Evolutionary conservation across 257 asterid species (phyloP), one percentile per base, ranked within the genome.

Genomic region (Przewalskia tangutica): DNA sequence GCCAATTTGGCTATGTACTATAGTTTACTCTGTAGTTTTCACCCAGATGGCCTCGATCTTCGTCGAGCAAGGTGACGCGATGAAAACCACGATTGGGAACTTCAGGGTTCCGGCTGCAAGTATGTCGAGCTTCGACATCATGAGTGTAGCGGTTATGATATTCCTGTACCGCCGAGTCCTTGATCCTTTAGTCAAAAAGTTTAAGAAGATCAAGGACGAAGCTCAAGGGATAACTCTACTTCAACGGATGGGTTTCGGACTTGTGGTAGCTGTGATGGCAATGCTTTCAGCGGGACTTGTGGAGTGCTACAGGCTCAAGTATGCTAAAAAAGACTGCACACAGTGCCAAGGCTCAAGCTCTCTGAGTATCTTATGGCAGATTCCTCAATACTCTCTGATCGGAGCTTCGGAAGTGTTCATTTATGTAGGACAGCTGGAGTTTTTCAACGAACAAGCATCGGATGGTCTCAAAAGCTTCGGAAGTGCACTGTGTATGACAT

Each of bases 1-100:
- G 20, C 99, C 99, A 0, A 95, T 95, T 7, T 95, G 99, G 99
- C 94, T 95, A 55, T 95, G 99, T 93, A 95, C 99, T 48, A 94
- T 95, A 44, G 65, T 94, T 83, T 95, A 95, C 73, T 95, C 98
- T 0, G 99, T 95, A 3, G 99, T 92, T 42, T 95, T 91, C 87
- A 95, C 99, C 0, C 99, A 96, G 40, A 96, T 96, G 99, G 99
- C 98, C 56, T 96, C 99, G 0, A 89, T 96, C 38, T 96, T 96
- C 8, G 99, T 96, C 0, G 99, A 91, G 75, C 99, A 96, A 89
- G 99, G 99, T 1, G 98, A 91, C 16, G 93, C 97, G 6, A 96
- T 96, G 99, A 90, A 82, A 48, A 94, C 97, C 1, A 75, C 56
- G 10, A 54, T 94, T 4, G 89, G 90, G 18, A 88, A 86, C 89